phyloP scores from a whole-genome alignment of 2,329 filamentous ascomycete species.

The Zymoseptoria crescenta region DNA sequence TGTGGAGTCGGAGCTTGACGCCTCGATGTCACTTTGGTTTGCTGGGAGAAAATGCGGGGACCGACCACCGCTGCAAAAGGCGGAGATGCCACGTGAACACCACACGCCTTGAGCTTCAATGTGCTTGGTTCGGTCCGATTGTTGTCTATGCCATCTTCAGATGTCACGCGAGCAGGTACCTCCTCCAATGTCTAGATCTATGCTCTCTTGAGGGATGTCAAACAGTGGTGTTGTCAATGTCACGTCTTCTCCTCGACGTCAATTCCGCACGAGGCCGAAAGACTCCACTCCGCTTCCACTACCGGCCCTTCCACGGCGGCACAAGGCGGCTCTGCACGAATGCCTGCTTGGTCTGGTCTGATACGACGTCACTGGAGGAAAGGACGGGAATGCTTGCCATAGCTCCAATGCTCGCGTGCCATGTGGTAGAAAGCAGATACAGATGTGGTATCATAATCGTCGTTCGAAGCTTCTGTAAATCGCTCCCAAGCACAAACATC shows the following conservation, averaged over 20 bases:
- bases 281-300: neutral
- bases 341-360: neutral
- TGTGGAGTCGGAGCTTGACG: neutral
- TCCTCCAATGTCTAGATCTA: neutral
- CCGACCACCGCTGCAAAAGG: neutral
- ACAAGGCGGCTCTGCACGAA: neutral
- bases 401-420: neutral
- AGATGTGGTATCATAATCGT: neutral
- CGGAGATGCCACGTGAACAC: neutral
- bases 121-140: neutral
- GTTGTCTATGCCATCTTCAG: no score
- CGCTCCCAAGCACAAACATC: neutral
- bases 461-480: neutral
- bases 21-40: neutral
- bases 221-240: no score
- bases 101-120: neutral
- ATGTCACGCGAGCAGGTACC: no score
- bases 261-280: neutral
- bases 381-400: neutral
- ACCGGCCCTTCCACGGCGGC: neutral
- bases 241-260: neutral
- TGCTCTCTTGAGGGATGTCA: neutral
- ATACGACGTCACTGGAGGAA: neutral
- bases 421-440: no score
- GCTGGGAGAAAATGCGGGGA: neutral